phyloP scores from a whole-genome alignment of 225 moss, liverwort and hornwort species.

The Straminergon stramineum region DNA sequence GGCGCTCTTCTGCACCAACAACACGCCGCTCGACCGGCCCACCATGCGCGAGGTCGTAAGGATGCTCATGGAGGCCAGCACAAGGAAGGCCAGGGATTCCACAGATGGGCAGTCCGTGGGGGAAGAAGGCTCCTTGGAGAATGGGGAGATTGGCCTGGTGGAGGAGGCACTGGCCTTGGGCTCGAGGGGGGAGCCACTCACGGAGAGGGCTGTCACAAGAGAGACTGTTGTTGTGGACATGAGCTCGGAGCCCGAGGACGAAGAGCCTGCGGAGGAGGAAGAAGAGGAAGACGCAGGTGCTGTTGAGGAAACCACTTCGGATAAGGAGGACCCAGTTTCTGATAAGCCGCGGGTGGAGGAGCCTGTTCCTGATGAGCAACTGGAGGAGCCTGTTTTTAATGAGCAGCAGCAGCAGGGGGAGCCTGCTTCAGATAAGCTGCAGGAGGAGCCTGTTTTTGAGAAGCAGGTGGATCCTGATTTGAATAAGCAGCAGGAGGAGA shows the following conservation, averaged over 20 bases:
- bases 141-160: not conserved
- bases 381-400: not conserved
- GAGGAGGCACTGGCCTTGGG: not conserved
- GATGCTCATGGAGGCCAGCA: constrained; percentile 49
- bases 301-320: not conserved
- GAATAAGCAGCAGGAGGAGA: not conserved
- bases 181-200: not conserved
- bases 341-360: not conserved
- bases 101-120: not conserved
- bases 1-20: constrained; percentile 46
- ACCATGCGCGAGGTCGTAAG: constrained; percentile 54
- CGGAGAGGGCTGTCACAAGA: not conserved
- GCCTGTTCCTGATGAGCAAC: not conserved
- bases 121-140: not conserved
- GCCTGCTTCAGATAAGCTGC: not conserved
- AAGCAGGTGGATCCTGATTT: not conserved
- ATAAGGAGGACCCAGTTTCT: not conserved
- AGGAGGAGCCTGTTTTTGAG: not conserved
- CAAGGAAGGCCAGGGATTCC: constrained; percentile 33
- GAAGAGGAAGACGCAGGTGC: not conserved
- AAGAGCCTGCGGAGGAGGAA: not conserved
- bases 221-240: not conserved
- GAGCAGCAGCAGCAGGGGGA: not conserved
- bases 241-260: not conserved
- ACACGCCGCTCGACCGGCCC: constrained; percentile 24